Evolutionary conservation across 768 basidiomycete species (phyloP).

Genomic region (Coprinopsis cinerea): DNA sequence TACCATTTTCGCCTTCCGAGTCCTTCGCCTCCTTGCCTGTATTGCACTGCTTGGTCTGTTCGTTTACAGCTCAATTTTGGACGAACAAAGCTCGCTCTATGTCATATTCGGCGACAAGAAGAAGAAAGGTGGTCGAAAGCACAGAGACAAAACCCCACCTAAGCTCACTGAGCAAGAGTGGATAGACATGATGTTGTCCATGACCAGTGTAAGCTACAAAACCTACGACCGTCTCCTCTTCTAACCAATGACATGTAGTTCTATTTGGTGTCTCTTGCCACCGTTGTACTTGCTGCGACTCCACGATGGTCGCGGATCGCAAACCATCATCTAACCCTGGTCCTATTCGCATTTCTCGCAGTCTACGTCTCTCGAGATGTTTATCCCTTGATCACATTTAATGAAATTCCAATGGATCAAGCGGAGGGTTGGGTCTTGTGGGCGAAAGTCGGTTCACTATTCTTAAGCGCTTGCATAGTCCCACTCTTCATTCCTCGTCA

Average conservation of each 20-base stretch:
- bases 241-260: conserved; percentile 22
- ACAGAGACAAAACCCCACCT: conserved; percentile 1
- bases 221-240: not conserved
- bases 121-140: conserved; percentile 18
- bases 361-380: conserved; percentile 16
- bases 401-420: conserved; percentile 8
- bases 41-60: conserved; percentile 46
- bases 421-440: conserved; percentile 15
- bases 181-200: conserved; percentile 25
- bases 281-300: conserved; percentile 33
- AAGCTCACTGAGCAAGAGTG: conserved; percentile 20
- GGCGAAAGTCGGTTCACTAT: conserved; percentile 14
- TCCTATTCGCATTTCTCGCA: conserved; percentile 10
- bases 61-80: conserved; percentile 33
- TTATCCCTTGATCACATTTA: conserved; percentile 14
- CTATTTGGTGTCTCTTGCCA: conserved; percentile 40
- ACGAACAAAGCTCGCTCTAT: conserved; percentile 19
- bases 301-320: conserved; percentile 30
- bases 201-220: conserved; percentile 24
- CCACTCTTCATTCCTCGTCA: conserved; percentile 13
- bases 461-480: conserved; percentile 6
- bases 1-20: conserved; percentile 40
- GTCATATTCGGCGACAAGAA: conserved; percentile 19
- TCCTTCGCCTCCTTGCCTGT: conserved; percentile 39
- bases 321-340: conserved; percentile 34